Conservation (phyloP, 2,329 filamentous ascomycete species). For the Colletotrichum eremochloae region DNA sequence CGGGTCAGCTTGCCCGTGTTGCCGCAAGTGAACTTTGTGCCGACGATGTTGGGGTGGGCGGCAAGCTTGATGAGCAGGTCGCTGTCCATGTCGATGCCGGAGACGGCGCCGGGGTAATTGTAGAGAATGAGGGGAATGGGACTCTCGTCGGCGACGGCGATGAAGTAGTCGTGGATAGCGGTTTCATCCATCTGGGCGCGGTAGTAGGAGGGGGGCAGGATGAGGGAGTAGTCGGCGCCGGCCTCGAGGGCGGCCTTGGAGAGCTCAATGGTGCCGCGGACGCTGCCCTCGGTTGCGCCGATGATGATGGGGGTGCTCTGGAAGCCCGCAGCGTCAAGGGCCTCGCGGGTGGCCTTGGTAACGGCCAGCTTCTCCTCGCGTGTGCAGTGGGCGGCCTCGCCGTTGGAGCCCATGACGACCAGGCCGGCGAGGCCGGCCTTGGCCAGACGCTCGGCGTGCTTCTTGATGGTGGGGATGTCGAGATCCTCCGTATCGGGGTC, state of each 20-base stretch:
- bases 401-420: slow-evolving; percentile 91
- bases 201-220: slow-evolving; percentile 89
- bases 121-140: slow-evolving; percentile 87
- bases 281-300: slow-evolving; percentile 84
- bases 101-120: slow-evolving; percentile 91
- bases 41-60: slow-evolving; percentile 85
- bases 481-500: slow-evolving; percentile 86
- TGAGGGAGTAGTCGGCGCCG: slow-evolving; percentile 83
- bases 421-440: slow-evolving; percentile 84
- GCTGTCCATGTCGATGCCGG: slow-evolving; percentile 90
- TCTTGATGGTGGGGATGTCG: slow-evolving; percentile 83
- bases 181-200: slow-evolving; percentile 80
- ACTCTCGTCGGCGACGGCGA: slow-evolving; percentile 79
- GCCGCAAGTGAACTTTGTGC: slow-evolving; percentile 92
- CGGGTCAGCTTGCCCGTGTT: slow-evolving; percentile 91
- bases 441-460: slow-evolving; percentile 83
- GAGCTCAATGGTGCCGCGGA: slow-evolving; percentile 83
- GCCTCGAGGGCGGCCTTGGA: slow-evolving; percentile 75
- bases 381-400: slow-evolving; percentile 88
- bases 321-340: slow-evolving; percentile 86
- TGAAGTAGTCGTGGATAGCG: slow-evolving; percentile 80
- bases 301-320: slow-evolving; percentile 82
- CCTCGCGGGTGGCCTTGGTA: slow-evolving; percentile 82
- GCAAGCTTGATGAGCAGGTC: slow-evolving; percentile 86
- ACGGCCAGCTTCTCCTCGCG: slow-evolving; percentile 81